Evolutionary conservation across 140 eudicot genomes (phyloP).

Genomic region (Oenanthe javanica): DNA sequence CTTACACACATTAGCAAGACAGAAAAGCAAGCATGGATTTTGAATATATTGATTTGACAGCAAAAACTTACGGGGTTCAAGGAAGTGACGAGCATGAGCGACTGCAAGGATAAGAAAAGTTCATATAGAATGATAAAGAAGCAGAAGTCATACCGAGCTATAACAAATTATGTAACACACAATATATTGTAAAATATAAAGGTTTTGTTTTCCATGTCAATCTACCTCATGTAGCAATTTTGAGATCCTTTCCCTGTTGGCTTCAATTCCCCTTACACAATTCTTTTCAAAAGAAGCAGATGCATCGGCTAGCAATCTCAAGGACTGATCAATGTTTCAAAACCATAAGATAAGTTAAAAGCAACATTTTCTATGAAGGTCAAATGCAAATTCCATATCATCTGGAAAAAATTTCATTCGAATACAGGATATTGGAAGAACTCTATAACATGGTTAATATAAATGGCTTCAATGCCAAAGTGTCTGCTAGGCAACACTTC

Average conservation of each 20-base stretch:
- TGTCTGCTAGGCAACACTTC: neutral
- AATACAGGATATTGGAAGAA: neutral
- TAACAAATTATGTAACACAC: neutral
- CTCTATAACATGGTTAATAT: neutral
- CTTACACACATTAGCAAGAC: constrained; percentile 3
- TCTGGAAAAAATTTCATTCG: neutral
- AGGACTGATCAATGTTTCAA: constrained; percentile 37
- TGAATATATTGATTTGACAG: neutral
- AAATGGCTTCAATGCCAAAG: neutral
- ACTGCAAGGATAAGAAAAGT: constrained; percentile 45
- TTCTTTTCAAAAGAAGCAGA: constrained; percentile 93
- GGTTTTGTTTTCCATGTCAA: neutral
- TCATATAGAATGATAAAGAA: neutral
- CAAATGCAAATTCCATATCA: neutral
- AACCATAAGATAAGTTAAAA: constrained; percentile 14
- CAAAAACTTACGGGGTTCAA: constrained; percentile 81
- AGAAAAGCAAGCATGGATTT: neutral
- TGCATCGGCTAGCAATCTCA: constrained; percentile 79
- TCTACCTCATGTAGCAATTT: constrained; percentile 81
- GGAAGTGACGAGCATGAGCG: constrained; percentile 96
- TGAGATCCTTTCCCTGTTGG: constrained; percentile 73
- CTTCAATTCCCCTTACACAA: constrained; percentile 90
- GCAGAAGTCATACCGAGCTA: constrained; percentile 17
- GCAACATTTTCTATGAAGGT: neutral
- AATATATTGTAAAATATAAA: neutral